Percentiles rank a stretch among this genome's conserved stretches.
phyloP scores from a whole-genome alignment of 306 rosid species.

The Comarum palustre region DNA sequence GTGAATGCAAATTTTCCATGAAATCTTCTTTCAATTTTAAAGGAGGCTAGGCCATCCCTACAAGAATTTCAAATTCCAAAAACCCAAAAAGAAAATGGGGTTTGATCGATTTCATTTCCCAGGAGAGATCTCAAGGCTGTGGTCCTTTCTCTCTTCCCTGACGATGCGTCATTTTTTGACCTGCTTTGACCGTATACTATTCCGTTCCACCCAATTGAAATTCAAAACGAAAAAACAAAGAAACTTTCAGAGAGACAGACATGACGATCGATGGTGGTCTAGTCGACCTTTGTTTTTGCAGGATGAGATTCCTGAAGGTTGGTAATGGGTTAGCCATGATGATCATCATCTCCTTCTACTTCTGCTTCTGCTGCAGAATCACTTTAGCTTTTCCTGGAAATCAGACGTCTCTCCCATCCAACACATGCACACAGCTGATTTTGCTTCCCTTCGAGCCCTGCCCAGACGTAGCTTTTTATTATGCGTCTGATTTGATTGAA shows the following conservation, averaged over 20 bases:
- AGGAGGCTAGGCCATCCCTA: not conserved
- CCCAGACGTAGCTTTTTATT: not conserved
- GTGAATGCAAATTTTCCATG: slow-evolving; percentile 1
- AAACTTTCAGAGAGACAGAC: slow-evolving; percentile 10
- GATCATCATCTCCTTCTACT: slow-evolving; percentile 24
- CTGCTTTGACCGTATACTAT: slow-evolving; percentile 73
- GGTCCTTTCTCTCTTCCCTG: slow-evolving; percentile 48
- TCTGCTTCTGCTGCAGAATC: slow-evolving; percentile 10
- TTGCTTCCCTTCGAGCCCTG: slow-evolving; percentile 6
- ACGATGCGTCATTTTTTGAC: slow-evolving; percentile 54
- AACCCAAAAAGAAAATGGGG: not conserved
- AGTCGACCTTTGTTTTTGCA: not conserved
- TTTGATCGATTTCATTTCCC: slow-evolving; percentile 5
- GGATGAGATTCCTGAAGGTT: slow-evolving; percentile 46
- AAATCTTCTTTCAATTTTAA: not conserved
- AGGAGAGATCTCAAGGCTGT: slow-evolving; percentile 17
- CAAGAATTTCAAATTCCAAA: not conserved
- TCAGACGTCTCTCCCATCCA: slow-evolving; percentile 17
- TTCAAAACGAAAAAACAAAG: not conserved
- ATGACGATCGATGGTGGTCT: slow-evolving; percentile 52
- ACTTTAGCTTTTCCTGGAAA: slow-evolving; percentile 71
- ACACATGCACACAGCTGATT: not conserved
- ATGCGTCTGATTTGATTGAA: not conserved
- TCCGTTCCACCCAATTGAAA: slow-evolving; percentile 51
- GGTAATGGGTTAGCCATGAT: slow-evolving; percentile 26